phyloP scores from a whole-genome alignment of 371 early-diverging fungal species.

The Capillidium heterosporum region DNA sequence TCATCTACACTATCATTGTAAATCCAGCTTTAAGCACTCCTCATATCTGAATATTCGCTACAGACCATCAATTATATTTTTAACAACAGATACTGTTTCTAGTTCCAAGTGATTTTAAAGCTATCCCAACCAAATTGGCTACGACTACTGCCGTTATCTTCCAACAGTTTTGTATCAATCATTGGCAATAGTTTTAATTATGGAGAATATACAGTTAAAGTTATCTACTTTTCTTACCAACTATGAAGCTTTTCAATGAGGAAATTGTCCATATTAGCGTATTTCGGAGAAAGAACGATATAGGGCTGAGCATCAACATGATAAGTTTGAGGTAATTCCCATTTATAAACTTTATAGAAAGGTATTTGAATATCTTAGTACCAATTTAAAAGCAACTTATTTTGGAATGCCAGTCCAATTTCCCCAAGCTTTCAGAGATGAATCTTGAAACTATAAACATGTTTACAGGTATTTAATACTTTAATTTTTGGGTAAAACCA shows the following conservation, averaged over 20 bases:
- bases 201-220: conserved; percentile 18
- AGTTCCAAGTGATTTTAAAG: conserved; percentile 14
- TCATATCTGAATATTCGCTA: conserved; percentile 66
- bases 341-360: conserved; percentile 23
- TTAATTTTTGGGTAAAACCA: conserved; percentile 27
- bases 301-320: conserved; percentile 52
- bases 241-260: conserved; percentile 70
- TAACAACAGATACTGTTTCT: conserved; percentile 26
- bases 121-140: conserved; percentile 72
- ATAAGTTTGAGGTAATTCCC: conserved; percentile 6
- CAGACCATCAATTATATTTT: conserved; percentile 67
- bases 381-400: conserved; percentile 56
- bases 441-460: conserved; percentile 41
- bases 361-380: conserved; percentile 58
- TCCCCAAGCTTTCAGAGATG: conserved; percentile 35
- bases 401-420: conserved; percentile 25
- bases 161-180: conserved; percentile 52
- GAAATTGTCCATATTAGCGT: conserved; percentile 67
- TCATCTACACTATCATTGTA: not conserved
- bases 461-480: conserved; percentile 20
- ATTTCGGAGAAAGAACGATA: conserved; percentile 48
- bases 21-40: conserved; percentile 26
- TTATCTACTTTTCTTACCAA: conserved; percentile 64
- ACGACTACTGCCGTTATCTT: conserved; percentile 69
- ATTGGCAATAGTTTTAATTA: conserved; percentile 53